Evolutionary conservation across 768 basidiomycete species (phyloP).

Genomic region (Auricularia cornea): DNA sequence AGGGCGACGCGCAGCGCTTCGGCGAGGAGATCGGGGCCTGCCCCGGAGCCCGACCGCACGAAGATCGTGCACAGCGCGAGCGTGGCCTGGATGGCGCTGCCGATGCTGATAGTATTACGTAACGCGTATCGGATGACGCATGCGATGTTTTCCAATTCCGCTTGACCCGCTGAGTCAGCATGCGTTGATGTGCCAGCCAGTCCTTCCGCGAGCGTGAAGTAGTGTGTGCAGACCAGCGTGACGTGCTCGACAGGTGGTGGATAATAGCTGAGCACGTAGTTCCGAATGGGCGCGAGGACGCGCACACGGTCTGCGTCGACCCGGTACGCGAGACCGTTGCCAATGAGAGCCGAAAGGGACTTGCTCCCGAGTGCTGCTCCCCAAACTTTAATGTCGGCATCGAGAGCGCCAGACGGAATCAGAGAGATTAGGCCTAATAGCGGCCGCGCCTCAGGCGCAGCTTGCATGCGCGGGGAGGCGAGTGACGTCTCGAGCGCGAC

Average conservation of each 20-base stretch:
- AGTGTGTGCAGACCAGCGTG: neutral
- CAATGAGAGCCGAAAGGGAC: constrained; percentile 11
- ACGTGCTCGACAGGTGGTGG: constrained; percentile 7
- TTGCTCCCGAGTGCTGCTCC: constrained; percentile 7
- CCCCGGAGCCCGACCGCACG: too few relatives aligned
- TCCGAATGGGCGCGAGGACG: constrained; percentile 17
- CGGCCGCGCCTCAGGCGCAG: constrained; percentile 16
- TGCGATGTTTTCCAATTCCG: too few relatives aligned
- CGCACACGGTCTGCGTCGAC: constrained; percentile 12
- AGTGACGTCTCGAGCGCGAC: constrained; percentile 24
- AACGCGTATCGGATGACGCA: too few relatives aligned
- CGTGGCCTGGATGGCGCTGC: too few relatives aligned
- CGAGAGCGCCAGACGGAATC: constrained; percentile 20
- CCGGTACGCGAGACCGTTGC: constrained; percentile 14
- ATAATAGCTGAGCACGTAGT: constrained; percentile 12
- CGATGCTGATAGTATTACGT: too few relatives aligned
- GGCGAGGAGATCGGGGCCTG: too few relatives aligned
- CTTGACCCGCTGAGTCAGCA: too few relatives aligned
- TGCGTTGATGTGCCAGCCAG: too few relatives aligned
- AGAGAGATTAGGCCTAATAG: constrained; percentile 22
- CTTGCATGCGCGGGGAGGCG: constrained; percentile 19
- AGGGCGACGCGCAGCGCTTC: too few relatives aligned
- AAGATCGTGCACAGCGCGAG: too few relatives aligned
- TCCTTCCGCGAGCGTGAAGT: neutral
- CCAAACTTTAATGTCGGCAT: constrained; percentile 10